Conservation (phyloP, 169 alveolate species). For the Cryptosporidium muris region DNA sequence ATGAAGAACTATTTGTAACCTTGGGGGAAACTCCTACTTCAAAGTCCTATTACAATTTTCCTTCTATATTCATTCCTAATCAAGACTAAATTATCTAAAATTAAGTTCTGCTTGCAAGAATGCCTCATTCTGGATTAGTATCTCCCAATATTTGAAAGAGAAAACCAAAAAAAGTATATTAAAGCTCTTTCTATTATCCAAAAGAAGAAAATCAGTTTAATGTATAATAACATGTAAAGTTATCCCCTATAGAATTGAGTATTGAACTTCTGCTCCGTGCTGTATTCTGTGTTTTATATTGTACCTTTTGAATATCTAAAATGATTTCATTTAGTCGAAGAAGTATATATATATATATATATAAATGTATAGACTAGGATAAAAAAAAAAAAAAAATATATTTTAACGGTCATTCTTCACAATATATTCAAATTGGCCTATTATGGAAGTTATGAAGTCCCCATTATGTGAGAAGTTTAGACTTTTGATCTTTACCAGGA, state of each 20-base stretch:
- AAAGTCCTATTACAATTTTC: slow-evolving; percentile 27
- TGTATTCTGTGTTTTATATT: not conserved
- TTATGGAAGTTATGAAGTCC: slow-evolving; percentile 50
- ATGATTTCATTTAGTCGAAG: not conserved
- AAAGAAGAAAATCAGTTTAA: not conserved
- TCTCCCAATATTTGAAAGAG: slow-evolving; percentile 1
- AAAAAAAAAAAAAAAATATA: not conserved
- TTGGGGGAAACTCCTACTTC: slow-evolving; percentile 70
- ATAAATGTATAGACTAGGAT: too few species aligned
- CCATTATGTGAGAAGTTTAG: slow-evolving; percentile 52
- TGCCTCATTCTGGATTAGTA: not conserved
- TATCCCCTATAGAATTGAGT: not conserved
- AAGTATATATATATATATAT: not conserved
- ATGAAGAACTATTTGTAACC: slow-evolving; percentile 58
- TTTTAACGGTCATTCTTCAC: not conserved
- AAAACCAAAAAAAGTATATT: slow-evolving; percentile 1
- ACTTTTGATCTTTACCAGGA: slow-evolving; percentile 32
- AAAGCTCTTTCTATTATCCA: not conserved
- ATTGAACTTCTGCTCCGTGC: not conserved
- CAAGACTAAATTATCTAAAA: slow-evolving; percentile 35
- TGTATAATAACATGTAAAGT: not conserved
- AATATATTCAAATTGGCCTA: slow-evolving; percentile 50
- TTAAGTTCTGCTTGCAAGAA: not conserved
- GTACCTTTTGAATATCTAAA: not conserved
- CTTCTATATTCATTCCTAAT: slow-evolving; percentile 56